Evolutionary conservation across 1,139 yeast species (phyloP), one percentile per base, ranked within the genome.

Genomic region (Lodderomyces metapsilosis): DNA sequence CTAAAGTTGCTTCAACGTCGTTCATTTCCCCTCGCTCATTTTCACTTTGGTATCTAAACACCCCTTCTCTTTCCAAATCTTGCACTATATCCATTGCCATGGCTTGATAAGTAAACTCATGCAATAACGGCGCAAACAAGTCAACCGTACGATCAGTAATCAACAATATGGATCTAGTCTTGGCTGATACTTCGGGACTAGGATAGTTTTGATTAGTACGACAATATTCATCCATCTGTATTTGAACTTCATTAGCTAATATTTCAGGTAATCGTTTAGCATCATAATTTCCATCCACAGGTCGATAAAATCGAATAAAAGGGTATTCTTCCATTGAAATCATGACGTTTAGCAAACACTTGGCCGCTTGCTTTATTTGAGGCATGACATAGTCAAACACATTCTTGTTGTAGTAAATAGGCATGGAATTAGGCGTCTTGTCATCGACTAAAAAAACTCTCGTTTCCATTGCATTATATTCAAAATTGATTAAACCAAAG

Each of bases 51-150:
- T 85, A 89, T 34, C 62, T 69, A 59, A 81, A 87, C n/a, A 70
- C 64, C 15, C 78, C 74, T 21, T 78, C 76, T 12, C 74, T 59
- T 50, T 76, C 80, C 50, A 76, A 66, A 35, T 68, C 62, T 31
- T 68, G 72, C 30, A 76, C 76, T 38, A 81, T 62, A 60, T 92
- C 98, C 68, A 84, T 83, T 12, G 92, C 86, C 88, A 91, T 84
- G 5, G 97, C 92, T 61, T 92, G 96, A 61, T 89, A 94, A n/a
- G 85, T 80, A 62, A 91, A 88, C 58, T 89, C 96, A 61, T 92
- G 98, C 42, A 91, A 63, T 38, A 94, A 60, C 0, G 98, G 96
- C 3, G 95, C 87, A 55, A 79, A 78, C 43, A 86, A 70, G 60
- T 94, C 98, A 58, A 89, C 60, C 1, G 95, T 76, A 47, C 99